phyloP scores from a whole-genome alignment of 441 rosid species.

The Bocquillonia castaneifolia region DNA sequence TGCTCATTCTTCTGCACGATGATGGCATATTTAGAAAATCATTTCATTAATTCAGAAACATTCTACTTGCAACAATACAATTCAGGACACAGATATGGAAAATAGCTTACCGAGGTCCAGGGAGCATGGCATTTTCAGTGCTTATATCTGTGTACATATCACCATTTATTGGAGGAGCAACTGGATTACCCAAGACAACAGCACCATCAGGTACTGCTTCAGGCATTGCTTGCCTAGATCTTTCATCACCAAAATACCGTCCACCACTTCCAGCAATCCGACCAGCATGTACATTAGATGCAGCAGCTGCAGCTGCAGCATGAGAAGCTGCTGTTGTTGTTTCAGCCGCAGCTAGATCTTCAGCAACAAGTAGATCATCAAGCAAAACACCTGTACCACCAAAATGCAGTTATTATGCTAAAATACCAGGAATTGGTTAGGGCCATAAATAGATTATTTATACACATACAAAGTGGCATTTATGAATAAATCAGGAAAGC shows the following conservation, averaged over 20 bases:
- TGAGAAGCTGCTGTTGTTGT: conserved; percentile 85
- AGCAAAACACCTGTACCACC: conserved; percentile 73
- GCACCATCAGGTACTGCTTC: conserved; percentile 75
- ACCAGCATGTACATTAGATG: conserved; percentile 53
- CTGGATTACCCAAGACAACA: conserved; percentile 87
- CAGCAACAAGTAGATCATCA: conserved; percentile 96
- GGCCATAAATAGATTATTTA: too few relatives aligned
- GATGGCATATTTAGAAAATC: conserved; percentile 20
- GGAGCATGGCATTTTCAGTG: conserved; percentile 85
- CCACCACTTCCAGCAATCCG: conserved; percentile 45
- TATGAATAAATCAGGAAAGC: neutral
- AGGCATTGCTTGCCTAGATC: conserved; percentile 55
- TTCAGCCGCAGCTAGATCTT: conserved; percentile 90
- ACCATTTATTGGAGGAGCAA: conserved; percentile 88
- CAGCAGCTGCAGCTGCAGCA: conserved; percentile 83
- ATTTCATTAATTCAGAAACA: conserved; percentile 4
- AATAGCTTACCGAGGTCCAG: conserved; percentile 60
- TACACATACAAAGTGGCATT: neutral
- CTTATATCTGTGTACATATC: conserved; percentile 90
- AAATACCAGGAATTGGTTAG: neutral
- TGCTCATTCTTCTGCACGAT: conserved; percentile 67
- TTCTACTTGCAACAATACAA: conserved; percentile 4
- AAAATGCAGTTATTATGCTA: conserved; percentile 11
- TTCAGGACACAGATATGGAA: conserved; percentile 2
- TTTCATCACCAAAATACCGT: conserved; percentile 76